A percentile compares a stretch with the other conserved stretches of the same genome.
phyloP scores from a whole-genome alignment of 495 filamentous ascomycete species.

The Lophiotrema nucula region DNA sequence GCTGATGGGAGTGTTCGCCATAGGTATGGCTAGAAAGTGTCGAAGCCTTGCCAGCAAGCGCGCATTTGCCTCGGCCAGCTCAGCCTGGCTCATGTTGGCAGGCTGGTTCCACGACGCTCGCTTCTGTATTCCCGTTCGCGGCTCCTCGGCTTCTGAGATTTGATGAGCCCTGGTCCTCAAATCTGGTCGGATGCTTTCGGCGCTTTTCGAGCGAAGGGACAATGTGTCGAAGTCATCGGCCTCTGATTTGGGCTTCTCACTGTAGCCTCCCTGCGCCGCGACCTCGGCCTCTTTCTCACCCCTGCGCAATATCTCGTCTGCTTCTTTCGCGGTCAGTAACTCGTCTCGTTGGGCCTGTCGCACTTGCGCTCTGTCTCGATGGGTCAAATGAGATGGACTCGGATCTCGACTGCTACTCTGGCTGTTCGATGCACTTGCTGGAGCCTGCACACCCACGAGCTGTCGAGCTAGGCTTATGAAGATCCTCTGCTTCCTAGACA shows the following conservation, averaged over 20 bases:
- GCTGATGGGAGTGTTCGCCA: conserved; percentile 71
- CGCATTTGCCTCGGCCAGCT: conserved; percentile 75
- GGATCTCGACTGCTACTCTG: conserved; percentile 39
- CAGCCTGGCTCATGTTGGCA: conserved; percentile 62
- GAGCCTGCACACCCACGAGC: conserved; percentile 79
- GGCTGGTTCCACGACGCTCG: conserved; percentile 52
- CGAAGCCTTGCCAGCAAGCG: conserved; percentile 82
- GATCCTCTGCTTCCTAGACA: conserved; percentile 82
- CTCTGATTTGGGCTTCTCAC: conserved; percentile 46
- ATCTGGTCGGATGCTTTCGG: conserved; percentile 9
- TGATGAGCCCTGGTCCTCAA: no score
- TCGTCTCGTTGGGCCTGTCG: conserved; percentile 51
- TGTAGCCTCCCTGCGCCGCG: conserved; percentile 64
- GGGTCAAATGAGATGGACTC: conserved; percentile 40
- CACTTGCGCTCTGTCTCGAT: conserved; percentile 36
- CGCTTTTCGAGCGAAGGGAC: conserved; percentile 14
- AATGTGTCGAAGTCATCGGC: conserved; percentile 29
- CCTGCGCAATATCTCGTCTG: conserved; percentile 66
- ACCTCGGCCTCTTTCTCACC: conserved; percentile 69
- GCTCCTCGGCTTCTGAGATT: conserved; percentile 35
- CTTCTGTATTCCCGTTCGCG: conserved; percentile 44
- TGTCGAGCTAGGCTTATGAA: conserved; percentile 79
- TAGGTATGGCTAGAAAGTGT: conserved; percentile 82
- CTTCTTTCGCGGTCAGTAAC: conserved; percentile 67
- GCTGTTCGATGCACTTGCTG: conserved; percentile 39